Conservation (phyloP, 495 filamentous ascomycete genomes). For the Copromyces sp. region DNA sequence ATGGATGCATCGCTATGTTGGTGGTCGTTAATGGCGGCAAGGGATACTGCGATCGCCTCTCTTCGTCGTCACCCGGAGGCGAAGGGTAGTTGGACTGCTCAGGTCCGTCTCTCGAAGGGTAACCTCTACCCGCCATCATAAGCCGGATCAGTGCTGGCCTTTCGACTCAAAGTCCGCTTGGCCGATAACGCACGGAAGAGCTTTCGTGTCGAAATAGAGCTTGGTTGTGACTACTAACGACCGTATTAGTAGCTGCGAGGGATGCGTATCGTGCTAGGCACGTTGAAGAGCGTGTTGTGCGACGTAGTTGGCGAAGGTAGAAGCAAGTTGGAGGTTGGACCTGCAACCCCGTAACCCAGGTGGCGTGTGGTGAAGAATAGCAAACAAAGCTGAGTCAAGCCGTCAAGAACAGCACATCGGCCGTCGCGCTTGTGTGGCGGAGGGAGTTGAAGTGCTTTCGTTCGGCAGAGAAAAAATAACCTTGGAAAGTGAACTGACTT, state of each 20-base stretch:
- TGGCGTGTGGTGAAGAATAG: neutral
- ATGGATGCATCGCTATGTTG: neutral
- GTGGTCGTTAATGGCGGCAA: neutral
- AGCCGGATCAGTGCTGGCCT: neutral
- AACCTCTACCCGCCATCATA: constrained; percentile 16
- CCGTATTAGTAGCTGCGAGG: neutral
- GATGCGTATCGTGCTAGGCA: neutral
- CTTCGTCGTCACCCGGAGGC: constrained; percentile 36
- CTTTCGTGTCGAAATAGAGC: neutral
- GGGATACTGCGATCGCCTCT: constrained; percentile 6
- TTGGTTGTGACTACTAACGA: neutral
- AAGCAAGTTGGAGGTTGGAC: neutral
- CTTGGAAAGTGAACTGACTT: neutral
- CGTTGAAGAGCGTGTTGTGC: neutral
- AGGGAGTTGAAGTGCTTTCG: neutral
- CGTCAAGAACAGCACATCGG: neutral
- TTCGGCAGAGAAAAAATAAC: neutral
- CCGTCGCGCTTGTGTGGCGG: neutral
- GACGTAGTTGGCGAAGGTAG: neutral
- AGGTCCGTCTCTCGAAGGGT: constrained; percentile 25
- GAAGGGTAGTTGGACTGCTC: constrained; percentile 39
- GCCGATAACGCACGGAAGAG: neutral
- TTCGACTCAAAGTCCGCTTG: neutral
- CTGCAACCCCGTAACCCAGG: neutral
- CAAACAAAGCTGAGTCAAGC: neutral